Conservation (phyloP, 2,329 filamentous ascomycete genomes). For the Trichoderma gracile region DNA sequence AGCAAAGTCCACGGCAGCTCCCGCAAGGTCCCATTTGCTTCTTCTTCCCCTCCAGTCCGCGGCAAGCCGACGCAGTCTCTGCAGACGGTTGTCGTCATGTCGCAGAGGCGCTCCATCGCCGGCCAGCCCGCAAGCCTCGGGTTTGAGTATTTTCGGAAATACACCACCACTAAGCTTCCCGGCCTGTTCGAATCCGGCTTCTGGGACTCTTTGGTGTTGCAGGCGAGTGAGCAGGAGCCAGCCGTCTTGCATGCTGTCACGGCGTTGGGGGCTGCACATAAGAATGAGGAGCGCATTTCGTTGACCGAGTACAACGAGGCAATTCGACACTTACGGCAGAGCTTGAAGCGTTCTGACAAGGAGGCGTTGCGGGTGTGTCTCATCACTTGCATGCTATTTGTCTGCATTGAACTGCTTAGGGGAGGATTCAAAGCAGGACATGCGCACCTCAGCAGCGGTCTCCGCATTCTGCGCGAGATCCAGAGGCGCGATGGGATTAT, state of each 20-base stretch:
- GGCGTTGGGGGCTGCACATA: constrained; percentile 43
- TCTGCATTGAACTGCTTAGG: constrained; percentile 43
- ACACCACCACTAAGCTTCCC: constrained; percentile 36
- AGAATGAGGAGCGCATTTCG: constrained; percentile 29
- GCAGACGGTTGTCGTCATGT: constrained; percentile 10
- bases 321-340: constrained; percentile 39
- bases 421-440: constrained; percentile 34
- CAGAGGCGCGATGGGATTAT: constrained; percentile 18
- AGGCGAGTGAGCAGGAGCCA: constrained; percentile 41
- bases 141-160: constrained; percentile 29
- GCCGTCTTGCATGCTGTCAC: constrained; percentile 46
- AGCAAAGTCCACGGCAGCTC: constrained; percentile 19
- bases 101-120: constrained; percentile 10
- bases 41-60: neutral
- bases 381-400: constrained; percentile 46
- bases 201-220: constrained; percentile 43
- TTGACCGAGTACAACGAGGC: constrained; percentile 45
- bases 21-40: neutral
- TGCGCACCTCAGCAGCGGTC: constrained; percentile 37
- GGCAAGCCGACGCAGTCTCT: neutral
- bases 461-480: constrained; percentile 34
- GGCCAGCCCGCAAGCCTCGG: constrained; percentile 29
- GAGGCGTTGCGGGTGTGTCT: constrained; percentile 40
- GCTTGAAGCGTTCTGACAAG: constrained; percentile 32
- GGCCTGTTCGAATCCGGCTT: constrained; percentile 40